These are phyloP conservation scores for Haplosporangium gracile DNA, from an alignment of 192 early-diverging fungal genomes.

Conservation along the genomic window DNA sequence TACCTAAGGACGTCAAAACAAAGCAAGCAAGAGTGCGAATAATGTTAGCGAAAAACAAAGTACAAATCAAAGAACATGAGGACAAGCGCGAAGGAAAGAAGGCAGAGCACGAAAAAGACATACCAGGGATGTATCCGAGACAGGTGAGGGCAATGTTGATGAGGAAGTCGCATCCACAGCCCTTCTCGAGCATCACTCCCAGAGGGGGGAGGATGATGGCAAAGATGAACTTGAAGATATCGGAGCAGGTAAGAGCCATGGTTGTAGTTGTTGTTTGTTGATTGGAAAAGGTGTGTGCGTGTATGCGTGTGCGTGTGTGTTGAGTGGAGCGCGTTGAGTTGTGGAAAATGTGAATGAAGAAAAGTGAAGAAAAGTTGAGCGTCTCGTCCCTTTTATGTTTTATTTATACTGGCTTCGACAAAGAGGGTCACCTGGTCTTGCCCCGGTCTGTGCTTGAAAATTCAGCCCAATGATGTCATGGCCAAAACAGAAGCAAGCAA, in stretches of 20 bases:
- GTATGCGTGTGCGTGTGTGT: not conserved
- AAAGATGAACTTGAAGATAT: conserved; percentile 66
- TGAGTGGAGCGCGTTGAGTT: not conserved
- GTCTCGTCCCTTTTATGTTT: not conserved
- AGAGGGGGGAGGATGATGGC: conserved; percentile 64
- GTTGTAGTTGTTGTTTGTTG: conserved; percentile 5
- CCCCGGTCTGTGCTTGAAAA: conserved; percentile 6
- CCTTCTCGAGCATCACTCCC: conserved; percentile 60
- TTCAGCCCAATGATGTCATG: not conserved
- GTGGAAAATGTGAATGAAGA: not conserved
- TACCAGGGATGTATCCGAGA: conserved; percentile 78
- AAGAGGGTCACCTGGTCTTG: not conserved
- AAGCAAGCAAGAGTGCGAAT: not conserved
- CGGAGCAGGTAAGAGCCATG: conserved; percentile 66
- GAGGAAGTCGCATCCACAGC: conserved; percentile 67
- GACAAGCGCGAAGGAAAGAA: not conserved
- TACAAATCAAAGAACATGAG: not conserved
- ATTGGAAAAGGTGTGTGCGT: not conserved
- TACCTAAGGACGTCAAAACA: conserved; percentile 27
- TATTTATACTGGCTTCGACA: not conserved
- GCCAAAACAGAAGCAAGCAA: not conserved
- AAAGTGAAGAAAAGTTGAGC: not conserved
- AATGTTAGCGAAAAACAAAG: not conserved
- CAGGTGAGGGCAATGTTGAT: conserved; percentile 81
- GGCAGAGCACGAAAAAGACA: not conserved